Evolutionary conservation across 768 basidiomycete genomes (phyloP).

Genomic region (Boletus edulis): DNA sequence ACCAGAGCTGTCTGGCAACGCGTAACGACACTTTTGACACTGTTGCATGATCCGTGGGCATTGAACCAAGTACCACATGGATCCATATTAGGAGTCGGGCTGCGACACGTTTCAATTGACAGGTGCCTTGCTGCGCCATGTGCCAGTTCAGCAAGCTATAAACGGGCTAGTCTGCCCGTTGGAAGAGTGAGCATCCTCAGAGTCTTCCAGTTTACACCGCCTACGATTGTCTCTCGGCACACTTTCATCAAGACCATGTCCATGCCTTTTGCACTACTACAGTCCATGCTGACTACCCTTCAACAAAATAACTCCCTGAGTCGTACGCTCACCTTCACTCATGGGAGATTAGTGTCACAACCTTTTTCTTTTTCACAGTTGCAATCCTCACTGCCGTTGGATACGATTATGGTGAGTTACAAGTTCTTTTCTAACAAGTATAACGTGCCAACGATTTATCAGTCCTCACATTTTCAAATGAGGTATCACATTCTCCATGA

Average conservation of each 20-base stretch:
- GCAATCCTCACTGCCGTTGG: not conserved
- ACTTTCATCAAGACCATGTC: not conserved
- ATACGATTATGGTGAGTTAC: slow-evolving; percentile 9
- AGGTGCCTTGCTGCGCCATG: no score
- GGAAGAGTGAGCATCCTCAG: no score
- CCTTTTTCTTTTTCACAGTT: not conserved
- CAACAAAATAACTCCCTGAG: not conserved
- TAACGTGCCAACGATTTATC: not conserved
- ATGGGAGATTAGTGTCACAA: not conserved
- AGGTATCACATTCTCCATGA: slow-evolving; percentile 3
- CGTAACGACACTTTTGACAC: no score
- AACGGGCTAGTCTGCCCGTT: no score
- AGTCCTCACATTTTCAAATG: slow-evolving; percentile 9
- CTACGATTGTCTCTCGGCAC: not conserved
- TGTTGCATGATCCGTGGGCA: no score
- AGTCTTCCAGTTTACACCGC: no score
- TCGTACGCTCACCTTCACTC: not conserved
- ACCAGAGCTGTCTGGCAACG: no score
- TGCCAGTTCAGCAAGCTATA: no score
- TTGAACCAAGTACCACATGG: no score
- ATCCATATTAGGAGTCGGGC: no score
- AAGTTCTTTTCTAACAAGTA: not conserved
- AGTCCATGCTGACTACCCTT: not conserved
- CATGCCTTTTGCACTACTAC: not conserved
- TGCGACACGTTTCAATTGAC: no score